A percentile compares a stretch with the other conserved stretches of the same genome.
Conservation (phyloP, 2,329 filamentous ascomycete species). For the Cercospora brassicicola region DNA sequence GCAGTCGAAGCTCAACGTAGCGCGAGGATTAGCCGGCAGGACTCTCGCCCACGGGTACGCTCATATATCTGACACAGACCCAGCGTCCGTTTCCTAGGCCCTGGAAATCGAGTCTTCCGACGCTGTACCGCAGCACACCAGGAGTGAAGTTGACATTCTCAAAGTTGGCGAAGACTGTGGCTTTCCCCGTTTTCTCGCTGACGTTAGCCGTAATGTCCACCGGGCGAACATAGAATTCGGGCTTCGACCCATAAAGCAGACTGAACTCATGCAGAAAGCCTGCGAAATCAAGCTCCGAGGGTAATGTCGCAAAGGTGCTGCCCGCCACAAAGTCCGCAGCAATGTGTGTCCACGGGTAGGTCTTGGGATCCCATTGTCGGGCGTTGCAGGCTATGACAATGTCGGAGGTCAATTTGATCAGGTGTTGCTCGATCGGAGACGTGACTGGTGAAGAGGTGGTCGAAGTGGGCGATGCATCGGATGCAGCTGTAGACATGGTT, state of each 20-base stretch:
- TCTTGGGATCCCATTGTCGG: background rate
- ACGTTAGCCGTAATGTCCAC: constrained; percentile 11
- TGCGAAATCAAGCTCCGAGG: constrained; percentile 8
- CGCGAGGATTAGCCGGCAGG: background rate
- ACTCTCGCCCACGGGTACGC: constrained; percentile 11
- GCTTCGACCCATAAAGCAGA: background rate
- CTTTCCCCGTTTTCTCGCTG: constrained; percentile 9
- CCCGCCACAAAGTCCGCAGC: constrained; percentile 1
- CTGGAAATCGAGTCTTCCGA: constrained; percentile 9
- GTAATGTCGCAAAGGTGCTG: constrained; percentile 6
- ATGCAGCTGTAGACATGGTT: constrained; percentile 10
- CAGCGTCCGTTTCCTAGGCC: constrained; percentile 11
- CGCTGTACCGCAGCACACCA: constrained; percentile 9
- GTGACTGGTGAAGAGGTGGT: constrained; percentile 1
- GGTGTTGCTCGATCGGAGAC: constrained; percentile 3
- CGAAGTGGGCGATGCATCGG: constrained; percentile 1
- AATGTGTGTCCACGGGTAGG: constrained; percentile 7
- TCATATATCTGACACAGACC: constrained; percentile 12
- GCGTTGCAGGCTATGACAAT: constrained; percentile 7
- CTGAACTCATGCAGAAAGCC: constrained; percentile 3
- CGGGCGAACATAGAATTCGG: background rate
- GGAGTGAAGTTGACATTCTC: constrained; percentile 14
- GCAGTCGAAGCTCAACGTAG: background rate
- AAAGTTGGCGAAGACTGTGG: constrained; percentile 5
- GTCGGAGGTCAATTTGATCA: constrained; percentile 10